These are phyloP conservation scores for Penicillium sp. DNA, from an alignment of 2,329 filamentous ascomycete genomes.

Conservation along the genomic window DNA sequence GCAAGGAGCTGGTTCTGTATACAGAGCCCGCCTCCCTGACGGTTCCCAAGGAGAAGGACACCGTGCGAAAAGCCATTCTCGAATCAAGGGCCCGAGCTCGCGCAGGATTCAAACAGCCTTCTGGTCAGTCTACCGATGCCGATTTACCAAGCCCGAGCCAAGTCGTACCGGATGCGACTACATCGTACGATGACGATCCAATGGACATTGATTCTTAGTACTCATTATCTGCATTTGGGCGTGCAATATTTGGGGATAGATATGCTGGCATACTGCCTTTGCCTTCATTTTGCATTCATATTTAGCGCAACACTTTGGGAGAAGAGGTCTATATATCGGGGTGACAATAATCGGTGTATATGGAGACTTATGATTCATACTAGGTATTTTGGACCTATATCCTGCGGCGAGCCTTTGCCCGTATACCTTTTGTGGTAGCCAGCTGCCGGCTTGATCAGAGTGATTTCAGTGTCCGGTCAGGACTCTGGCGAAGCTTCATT, in stretches of 20 bases:
- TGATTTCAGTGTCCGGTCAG: too few species aligned
- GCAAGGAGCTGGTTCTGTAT: constrained; percentile 77
- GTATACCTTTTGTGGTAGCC: too few species aligned
- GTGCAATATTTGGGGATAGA: background rate
- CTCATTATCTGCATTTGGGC: background rate
- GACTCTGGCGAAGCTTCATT: too few species aligned
- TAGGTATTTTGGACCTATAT: too few species aligned
- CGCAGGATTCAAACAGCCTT: constrained; percentile 49
- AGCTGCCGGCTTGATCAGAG: too few species aligned
- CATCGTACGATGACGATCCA: constrained; percentile 16
- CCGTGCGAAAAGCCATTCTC: constrained; percentile 73
- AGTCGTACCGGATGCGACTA: background rate
- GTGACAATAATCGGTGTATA: background rate
- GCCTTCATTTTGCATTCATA: background rate
- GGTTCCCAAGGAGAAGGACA: constrained; percentile 67
- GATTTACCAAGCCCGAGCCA: background rate
- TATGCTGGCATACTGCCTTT: background rate
- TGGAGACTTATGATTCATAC: background rate
- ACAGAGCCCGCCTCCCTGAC: constrained; percentile 69
- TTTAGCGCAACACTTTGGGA: background rate
- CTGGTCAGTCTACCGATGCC: background rate
- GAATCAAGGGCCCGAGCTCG: constrained; percentile 67
- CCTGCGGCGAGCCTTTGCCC: too few species aligned
- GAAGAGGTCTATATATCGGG: background rate
- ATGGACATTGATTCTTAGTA: constrained; percentile 28